Evolutionary conservation across 345 rosid genomes (phyloP).

Genomic region (Aquilaria yunnanensis): DNA sequence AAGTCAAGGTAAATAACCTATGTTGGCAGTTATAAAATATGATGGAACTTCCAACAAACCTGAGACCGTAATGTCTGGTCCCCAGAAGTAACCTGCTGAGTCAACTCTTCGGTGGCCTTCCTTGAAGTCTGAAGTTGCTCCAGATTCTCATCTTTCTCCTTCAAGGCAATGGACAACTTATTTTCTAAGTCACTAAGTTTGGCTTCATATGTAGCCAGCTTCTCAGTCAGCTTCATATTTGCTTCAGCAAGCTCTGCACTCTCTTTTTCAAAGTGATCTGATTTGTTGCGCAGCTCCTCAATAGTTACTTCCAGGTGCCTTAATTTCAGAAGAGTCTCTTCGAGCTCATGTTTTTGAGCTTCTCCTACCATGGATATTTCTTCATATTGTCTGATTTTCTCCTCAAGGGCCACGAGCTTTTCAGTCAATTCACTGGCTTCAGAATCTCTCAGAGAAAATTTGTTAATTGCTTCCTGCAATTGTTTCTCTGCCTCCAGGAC

Average conservation of each 20-base stretch:
- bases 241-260: constrained; percentile 69
- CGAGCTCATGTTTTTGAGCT: constrained; percentile 53
- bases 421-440: constrained; percentile 55
- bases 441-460: constrained; percentile 40
- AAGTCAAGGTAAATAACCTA: constrained; percentile 1
- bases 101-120: constrained; percentile 54
- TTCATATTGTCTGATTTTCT: constrained; percentile 45
- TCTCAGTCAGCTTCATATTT: constrained; percentile 69
- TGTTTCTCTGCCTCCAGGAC: constrained; percentile 31
- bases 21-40: background rate
- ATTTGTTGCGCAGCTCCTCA: constrained; percentile 58
- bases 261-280: constrained; percentile 58
- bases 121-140: constrained; percentile 61
- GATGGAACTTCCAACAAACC: constrained; percentile 38
- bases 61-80: constrained; percentile 63
- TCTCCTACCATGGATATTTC: constrained; percentile 53
- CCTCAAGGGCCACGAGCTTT: constrained; percentile 50
- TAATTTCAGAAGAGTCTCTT: constrained; percentile 46
- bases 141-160: constrained; percentile 54
- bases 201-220: constrained; percentile 57
- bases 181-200: constrained; percentile 50
- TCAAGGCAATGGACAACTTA: constrained; percentile 37
- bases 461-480: constrained; percentile 50
- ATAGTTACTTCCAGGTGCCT: constrained; percentile 53
- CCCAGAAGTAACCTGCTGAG: constrained; percentile 56